phyloP scores from a whole-genome alignment of 495 filamentous ascomycete genomes.

The Evansstolkia leycettana region DNA sequence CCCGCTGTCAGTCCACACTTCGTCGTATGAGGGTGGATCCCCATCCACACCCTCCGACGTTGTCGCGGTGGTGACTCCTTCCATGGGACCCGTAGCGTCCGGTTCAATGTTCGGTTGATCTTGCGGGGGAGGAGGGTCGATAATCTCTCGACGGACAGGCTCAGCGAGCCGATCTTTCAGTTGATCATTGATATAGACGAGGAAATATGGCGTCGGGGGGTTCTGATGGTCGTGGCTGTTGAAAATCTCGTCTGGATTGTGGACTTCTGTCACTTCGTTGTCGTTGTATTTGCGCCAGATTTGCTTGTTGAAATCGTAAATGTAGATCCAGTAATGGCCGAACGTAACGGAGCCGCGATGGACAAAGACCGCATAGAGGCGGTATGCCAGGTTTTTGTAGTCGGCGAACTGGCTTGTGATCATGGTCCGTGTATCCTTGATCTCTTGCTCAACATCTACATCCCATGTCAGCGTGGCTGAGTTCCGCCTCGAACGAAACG shows the following conservation, averaged over 20 bases:
- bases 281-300: constrained; percentile 96
- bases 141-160: constrained; percentile 39
- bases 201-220: constrained; percentile 71
- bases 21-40: constrained; percentile 20
- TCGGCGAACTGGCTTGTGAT: constrained; percentile 53
- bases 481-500: background rate
- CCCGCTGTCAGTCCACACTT: constrained; percentile 9
- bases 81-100: constrained; percentile 6
- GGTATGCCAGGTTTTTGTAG: constrained; percentile 50
- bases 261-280: constrained; percentile 59
- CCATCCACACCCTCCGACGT: constrained; percentile 14
- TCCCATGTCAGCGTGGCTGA: constrained; percentile 4
- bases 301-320: constrained; percentile 69
- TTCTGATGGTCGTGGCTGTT: constrained; percentile 44
- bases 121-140: constrained; percentile 7
- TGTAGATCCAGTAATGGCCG: constrained; percentile 97
- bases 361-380: constrained; percentile 85
- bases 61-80: constrained; percentile 9
- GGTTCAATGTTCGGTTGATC: background rate
- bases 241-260: constrained; percentile 51
- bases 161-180: constrained; percentile 50
- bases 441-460: constrained; percentile 33
- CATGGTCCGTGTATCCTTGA: constrained; percentile 35
- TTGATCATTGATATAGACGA: constrained; percentile 66
- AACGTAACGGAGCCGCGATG: constrained; percentile 60